Evolutionary conservation across 108 stramenopile species (phyloP), one percentile per base, ranked within the genome.

Genomic region (Schizochytrium sp.): DNA sequence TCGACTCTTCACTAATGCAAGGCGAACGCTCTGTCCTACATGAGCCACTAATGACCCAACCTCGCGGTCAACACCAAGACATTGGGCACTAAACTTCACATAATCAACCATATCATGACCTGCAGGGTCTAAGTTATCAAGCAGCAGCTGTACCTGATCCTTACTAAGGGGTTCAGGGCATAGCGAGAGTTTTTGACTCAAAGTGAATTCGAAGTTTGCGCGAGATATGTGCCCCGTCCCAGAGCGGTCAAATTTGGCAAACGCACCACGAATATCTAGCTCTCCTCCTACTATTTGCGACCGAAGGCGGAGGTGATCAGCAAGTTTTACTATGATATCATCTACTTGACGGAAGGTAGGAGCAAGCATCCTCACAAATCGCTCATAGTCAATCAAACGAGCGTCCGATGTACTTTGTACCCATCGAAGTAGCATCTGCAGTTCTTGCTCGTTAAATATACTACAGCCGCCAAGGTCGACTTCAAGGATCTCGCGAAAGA

Each of bases 171-270:
- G 64, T 15, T 69, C 42, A 38, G 64, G 64, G 64, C 0, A 13
- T 7, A 69, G 64, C 12, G 19, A 38, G 12, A 69, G 64, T 44
- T 38, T 1, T 15, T 15, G 10, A 8, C 2, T 5, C 47, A 83
- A 8, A 46, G 28, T 55, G 8, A 5, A 5, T 17, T 55, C 53
- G 38, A 55, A 49, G 53, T 83, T 53, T 40, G 17, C 15, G 10
- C 76, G 76, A n/a, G 50, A 55, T 7, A 83, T 28, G 76, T 83
- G 53, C 5, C 76, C 76, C 8, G 76, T 40, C 38, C 76, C 76
- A 7, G 55, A 38, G 8, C 50, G 17, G 53, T 83, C 76, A 7
- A 19, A 5, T 10, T 13, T 47, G 15, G 15, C 76, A 55, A 83
- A 83, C 0, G 53, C 50, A 2, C 5, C 53, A 38, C 76, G 76